Evolutionary conservation across 495 filamentous ascomycete species (phyloP).

Genomic region (Mycothermus thermophilus): DNA sequence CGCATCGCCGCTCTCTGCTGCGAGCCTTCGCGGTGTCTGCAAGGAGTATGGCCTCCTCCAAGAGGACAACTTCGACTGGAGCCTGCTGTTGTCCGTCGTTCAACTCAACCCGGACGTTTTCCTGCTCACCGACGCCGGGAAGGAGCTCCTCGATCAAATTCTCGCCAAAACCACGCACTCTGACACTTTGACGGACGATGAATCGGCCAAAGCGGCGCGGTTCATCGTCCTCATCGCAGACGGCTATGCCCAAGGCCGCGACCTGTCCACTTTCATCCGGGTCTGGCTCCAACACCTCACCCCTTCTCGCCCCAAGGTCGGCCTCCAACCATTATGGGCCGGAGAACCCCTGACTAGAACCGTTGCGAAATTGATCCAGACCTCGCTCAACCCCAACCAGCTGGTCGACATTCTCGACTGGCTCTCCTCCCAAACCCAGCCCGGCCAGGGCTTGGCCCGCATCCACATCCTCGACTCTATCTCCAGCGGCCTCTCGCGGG

Average conservation of each 20-base stretch:
- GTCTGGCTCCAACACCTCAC: slow-evolving; percentile 51
- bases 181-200: background rate
- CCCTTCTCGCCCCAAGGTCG: slow-evolving; percentile 24
- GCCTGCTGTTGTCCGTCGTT: slow-evolving; percentile 44
- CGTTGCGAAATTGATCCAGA: slow-evolving; percentile 29
- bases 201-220: slow-evolving; percentile 8
- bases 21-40: slow-evolving; percentile 28
- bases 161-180: slow-evolving; percentile 18
- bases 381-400: slow-evolving; percentile 33
- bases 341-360: slow-evolving; percentile 41
- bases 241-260: slow-evolving; percentile 49
- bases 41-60: slow-evolving; percentile 22
- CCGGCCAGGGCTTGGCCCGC: slow-evolving; percentile 15
- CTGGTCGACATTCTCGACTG: slow-evolving; percentile 32
- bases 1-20: slow-evolving; percentile 6
- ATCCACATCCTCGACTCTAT: slow-evolving; percentile 36
- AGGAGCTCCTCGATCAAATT: slow-evolving; percentile 22
- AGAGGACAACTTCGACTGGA: slow-evolving; percentile 41
- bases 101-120: slow-evolving; percentile 58
- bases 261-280: slow-evolving; percentile 51
- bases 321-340: slow-evolving; percentile 43
- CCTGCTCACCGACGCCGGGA: slow-evolving; percentile 26
- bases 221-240: slow-evolving; percentile 45
- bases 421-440: slow-evolving; percentile 17
- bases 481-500: slow-evolving; percentile 28